These are phyloP conservation scores for Melanogaster broomeanus DNA, from an alignment of 768 basidiomycete genomes.

Conservation along the genomic window DNA sequence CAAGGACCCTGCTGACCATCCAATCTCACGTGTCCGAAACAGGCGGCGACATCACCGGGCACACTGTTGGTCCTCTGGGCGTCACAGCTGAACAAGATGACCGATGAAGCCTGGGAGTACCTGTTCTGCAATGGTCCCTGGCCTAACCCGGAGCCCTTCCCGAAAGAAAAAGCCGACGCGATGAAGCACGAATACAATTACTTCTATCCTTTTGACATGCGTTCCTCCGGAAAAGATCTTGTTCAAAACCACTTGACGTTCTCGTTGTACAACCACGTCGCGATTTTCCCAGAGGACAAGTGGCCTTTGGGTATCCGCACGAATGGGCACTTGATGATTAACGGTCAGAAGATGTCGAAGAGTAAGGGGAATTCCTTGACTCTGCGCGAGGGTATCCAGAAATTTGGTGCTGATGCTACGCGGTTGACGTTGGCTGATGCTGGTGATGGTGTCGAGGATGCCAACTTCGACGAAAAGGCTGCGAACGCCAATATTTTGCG, in stretches of 20 bases:
- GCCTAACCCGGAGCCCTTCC: constrained; percentile 65
- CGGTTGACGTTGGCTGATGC: constrained; percentile 92
- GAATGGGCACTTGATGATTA: constrained; percentile 96
- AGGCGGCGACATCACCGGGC: constrained; percentile 79
- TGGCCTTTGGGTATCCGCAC: constrained; percentile 92
- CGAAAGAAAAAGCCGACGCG: constrained; percentile 75
- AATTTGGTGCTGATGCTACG: constrained; percentile 97
- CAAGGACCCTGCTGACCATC: not conserved
- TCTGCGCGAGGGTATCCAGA: constrained; percentile 81
- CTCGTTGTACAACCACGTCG: constrained; percentile 92
- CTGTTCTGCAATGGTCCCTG: constrained; percentile 78
- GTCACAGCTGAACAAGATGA: constrained; percentile 92
- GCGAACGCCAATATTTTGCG: constrained; percentile 97
- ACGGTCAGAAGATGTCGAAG: constrained; percentile 99
- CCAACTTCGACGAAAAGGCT: constrained; percentile 98
- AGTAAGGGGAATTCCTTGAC: constrained; percentile 96
- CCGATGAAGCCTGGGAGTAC: constrained; percentile 97
- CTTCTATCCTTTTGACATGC: constrained; percentile 98
- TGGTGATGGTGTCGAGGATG: constrained; percentile 96
- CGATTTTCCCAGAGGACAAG: constrained; percentile 83
- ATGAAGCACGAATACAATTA: constrained; percentile 92
- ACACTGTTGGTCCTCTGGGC: constrained; percentile 76
- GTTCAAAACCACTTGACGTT: constrained; percentile 96
- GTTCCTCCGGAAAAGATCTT: constrained; percentile 97
- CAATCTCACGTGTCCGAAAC: constrained; percentile 9